Base-by-base conservation (phyloP, 805 yeast genomes). In the Candida xyloterini region DNA sequence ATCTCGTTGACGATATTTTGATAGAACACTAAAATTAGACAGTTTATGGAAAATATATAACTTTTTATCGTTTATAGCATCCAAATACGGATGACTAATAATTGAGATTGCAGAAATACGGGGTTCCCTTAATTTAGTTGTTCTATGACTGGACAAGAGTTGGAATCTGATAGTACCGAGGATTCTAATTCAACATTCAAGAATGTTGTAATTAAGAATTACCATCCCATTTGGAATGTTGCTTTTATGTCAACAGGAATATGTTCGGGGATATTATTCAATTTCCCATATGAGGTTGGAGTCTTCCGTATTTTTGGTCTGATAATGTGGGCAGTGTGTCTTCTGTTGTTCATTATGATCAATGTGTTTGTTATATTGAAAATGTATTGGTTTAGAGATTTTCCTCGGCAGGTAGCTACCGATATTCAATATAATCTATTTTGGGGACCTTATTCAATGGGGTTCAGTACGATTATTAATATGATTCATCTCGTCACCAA, bases 381-480 rank as follows among this genome's bases (percentile, higher is more conserved):
- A 20, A 66, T 74, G 3, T 30, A 37, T 67, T 31, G 23, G 56
- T 21, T 56, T 55, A 33, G 42, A 7, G 43, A 29, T 7, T 55
- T 43, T 55, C 56, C 45, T 32, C 48, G 34, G 21, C 39, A 41
- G 34, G 44, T 68, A 44, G 34, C 74, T 37, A 44, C 52, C 30
- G 69, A 72, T 37, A 68, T 79, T 3, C 57, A 61, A 10, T 66
- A 70, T 28, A 76, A 80, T 33, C 76, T 79, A 3, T 84, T 79
- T 51, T 67, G 84, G 67, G 95, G 93, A 4, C 81, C 90, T 41
- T 72, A 74, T 43, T 79, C 88, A n/a, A 88, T 87, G 95, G 95
- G 88, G 0, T 73, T 70, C 47, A 73, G 76, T 14, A 79, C 93
- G 3, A 65, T 87, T 41, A 66, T 81, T 15, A 79, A 78, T 52